Base-by-base conservation (phyloP, 2,329 filamentous ascomycete genomes). In the Sporothrix sp. region DNA sequence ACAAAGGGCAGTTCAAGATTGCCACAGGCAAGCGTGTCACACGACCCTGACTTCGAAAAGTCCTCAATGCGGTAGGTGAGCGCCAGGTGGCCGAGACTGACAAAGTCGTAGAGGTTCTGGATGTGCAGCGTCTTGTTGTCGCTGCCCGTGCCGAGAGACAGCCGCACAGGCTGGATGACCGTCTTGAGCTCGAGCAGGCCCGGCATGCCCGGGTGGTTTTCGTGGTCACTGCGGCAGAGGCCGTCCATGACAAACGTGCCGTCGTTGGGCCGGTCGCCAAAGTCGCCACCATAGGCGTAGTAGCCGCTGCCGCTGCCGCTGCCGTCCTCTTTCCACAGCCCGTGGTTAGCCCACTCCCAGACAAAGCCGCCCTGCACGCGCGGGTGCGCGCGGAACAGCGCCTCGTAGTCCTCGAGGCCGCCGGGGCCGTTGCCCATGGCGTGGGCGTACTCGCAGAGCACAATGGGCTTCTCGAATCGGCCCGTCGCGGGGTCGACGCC, bases 401-500 rank as follows among this genome's bases (percentile, higher is more conserved):
- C 70, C 44, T 83, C 71, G 53, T 87, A 87, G 54, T 86, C 83
- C 53, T 82, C 74, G 10, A 87, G 70, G 30, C 76, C 77, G 1
- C 84, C 84, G 0, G 84, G 84, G 0, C 82, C 84, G 58, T 87
- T 87, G 6, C 84, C 84, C 84, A 87, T 87, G 1, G 84, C 82
- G 58, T 79, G 75, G 0, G 64, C 73, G 53, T 76, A 79, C 55
- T 81, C 76, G 58, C 74, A 78, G 3, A 78, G 69, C 1, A 85
- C 67, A 1, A 84, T 65, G 0, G 80, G 80, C 63, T 84, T 79
- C 3, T 71, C 65, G 16, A 66, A 76, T 13, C 63, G 65, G 40
- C 71, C 71, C 43, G 72, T 66, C 16, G 42, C 20, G 11, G 61
- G 61, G 21, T 54, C 47, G 25, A 72, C 68, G 1, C 70, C 71